phyloP scores from a whole-genome alignment of 768 basidiomycete species.

The Tephrocybe rancida region DNA sequence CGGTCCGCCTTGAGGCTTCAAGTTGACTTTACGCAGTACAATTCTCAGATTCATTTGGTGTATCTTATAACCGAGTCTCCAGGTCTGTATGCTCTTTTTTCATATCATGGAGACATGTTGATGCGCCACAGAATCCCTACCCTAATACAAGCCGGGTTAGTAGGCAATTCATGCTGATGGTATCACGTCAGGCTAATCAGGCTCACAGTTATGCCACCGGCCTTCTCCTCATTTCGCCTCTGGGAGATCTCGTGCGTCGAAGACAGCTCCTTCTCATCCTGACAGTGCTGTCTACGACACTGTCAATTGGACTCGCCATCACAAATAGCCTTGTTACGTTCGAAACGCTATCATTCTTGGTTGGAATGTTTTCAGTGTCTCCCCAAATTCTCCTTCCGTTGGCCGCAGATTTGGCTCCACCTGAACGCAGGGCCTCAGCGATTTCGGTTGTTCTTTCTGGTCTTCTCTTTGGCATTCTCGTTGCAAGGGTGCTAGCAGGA shows the following conservation, averaged over 20 bases:
- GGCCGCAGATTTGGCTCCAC: slow-evolving; percentile 82
- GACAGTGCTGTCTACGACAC: slow-evolving; percentile 49
- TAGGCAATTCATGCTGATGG: background rate
- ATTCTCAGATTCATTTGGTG: slow-evolving; percentile 9
- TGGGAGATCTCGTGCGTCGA: slow-evolving; percentile 82
- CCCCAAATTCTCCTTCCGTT: slow-evolving; percentile 78
- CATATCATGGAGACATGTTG: background rate
- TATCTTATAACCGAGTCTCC: slow-evolving; percentile 7
- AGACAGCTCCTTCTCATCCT: slow-evolving; percentile 69
- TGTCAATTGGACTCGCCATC: slow-evolving; percentile 74
- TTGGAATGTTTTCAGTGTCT: slow-evolving; percentile 71
- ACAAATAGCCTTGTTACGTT: slow-evolving; percentile 62
- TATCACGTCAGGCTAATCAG: background rate
- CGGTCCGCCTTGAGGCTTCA: background rate
- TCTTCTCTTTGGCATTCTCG: slow-evolving; percentile 71
- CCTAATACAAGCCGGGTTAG: slow-evolving; percentile 13
- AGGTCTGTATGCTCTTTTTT: background rate
- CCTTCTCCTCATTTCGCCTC: slow-evolving; percentile 74
- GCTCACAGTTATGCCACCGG: slow-evolving; percentile 67
- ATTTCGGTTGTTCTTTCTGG: slow-evolving; percentile 74
- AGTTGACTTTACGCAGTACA: background rate
- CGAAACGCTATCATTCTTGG: slow-evolving; percentile 68
- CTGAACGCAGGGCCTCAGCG: slow-evolving; percentile 70
- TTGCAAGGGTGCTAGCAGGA: slow-evolving; percentile 76
- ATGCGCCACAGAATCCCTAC: slow-evolving; percentile 10